Base-by-base conservation (phyloP, 2,329 filamentous ascomycete genomes). In the Alternaria brassicicola region DNA sequence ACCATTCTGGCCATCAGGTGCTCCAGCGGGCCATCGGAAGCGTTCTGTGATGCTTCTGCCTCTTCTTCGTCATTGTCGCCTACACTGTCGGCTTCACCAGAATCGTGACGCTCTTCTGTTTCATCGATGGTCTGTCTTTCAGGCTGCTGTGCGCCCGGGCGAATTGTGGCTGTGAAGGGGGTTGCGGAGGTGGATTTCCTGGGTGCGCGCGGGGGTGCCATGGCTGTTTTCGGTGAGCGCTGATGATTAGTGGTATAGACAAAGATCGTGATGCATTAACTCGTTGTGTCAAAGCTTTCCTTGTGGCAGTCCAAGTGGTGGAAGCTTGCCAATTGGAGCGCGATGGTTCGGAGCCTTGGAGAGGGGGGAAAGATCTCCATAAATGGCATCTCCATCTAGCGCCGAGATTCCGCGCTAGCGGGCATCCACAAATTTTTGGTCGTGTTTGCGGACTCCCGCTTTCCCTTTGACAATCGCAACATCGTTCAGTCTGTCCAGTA, bases 371-470 rank as follows among this genome's bases (percentile, higher is more conserved):
- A 19, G 25, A 17, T 3, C 23, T 51, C 28, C 28, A 9, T 5
- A 10, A n/a, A 17, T 36, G 42, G 42, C 41, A 64, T 63, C 59
- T 63, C 66, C 63, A 66, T 61, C 68, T 59, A 28, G 28, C 46
- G 70, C 71, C 69, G 72, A 75, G 70, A 69, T 63, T 73, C 70
- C 57, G 59, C 41, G 67, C 68, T 61, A 68, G 62, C 55, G 59
- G 57, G 55, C 61, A 61, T 61, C 62, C 67, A 72, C 71, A 70
- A 73, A 75, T 69, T 68, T 72, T 70, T 59, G 54, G 52, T 31
- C 46, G 41, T 38, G 55, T 33, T 31, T 60, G 57, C 61, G 56
- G 61, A 66, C 62, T 64, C 56, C 58, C 61, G 63, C 57, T 45
- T 61, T 25, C 47, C 31, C 47, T 57, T 35, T 53, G 52, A 35